Conservation (phyloP, 73 alveolate species). For the Tetrahymena thermophila region DNA sequence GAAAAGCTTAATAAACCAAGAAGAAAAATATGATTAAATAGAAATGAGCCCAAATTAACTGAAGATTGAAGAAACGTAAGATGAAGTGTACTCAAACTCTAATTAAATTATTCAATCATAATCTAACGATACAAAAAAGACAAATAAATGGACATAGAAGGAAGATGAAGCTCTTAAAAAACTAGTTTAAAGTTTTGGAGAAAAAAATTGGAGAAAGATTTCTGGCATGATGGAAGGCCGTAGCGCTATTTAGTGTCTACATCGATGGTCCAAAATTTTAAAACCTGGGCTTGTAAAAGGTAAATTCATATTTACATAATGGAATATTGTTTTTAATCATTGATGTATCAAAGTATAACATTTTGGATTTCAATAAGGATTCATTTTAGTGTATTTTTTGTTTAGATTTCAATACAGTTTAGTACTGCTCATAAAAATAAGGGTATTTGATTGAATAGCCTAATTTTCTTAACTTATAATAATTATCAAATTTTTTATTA, state of each 20-base stretch:
- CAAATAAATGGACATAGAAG: not conserved
- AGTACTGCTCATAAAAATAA: not conserved
- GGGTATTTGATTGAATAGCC: not conserved
- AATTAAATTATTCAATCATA: not conserved
- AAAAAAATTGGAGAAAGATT: constrained; percentile 61
- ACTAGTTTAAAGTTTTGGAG: constrained; percentile 22
- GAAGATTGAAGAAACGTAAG: not conserved
- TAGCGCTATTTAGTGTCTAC: constrained; percentile 72
- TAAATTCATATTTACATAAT: not conserved
- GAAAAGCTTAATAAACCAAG: not conserved
- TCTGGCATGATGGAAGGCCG: constrained; percentile 64
- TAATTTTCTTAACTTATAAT: not conserved
- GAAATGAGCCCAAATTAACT: not conserved
- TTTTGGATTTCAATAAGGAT: not conserved
- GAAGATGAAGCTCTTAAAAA: not conserved
- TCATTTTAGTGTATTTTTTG: not conserved
- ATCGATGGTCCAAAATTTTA: constrained; percentile 76
- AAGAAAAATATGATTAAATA: not conserved
- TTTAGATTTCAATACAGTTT: not conserved
- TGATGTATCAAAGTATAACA: no score
- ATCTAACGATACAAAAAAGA: not conserved
- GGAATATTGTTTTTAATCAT: not conserved
- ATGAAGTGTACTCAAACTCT: not conserved
- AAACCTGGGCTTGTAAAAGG: constrained; percentile 82
- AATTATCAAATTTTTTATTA: not conserved